phyloP scores from a whole-genome alignment of 441 rosid species.

The Viola pubescens region DNA sequence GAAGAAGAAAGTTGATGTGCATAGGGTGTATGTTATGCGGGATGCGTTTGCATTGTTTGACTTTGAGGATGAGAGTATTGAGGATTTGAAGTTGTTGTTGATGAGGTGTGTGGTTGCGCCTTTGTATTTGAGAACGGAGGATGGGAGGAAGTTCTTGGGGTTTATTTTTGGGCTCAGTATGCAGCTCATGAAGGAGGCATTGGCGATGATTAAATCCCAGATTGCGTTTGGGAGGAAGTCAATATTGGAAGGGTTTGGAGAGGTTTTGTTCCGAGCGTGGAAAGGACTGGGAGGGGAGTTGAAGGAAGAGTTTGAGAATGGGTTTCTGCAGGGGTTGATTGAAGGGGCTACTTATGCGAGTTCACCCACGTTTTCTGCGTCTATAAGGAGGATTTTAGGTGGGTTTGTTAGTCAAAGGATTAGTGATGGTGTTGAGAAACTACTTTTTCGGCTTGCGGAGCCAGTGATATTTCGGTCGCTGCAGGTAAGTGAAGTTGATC shows the following conservation, averaged over 20 bases:
- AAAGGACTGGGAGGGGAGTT: slow-evolving; percentile 51
- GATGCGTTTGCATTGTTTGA: slow-evolving; percentile 74
- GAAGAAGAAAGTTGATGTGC: slow-evolving; percentile 82
- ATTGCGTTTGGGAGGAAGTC: slow-evolving; percentile 82
- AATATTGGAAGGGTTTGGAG: slow-evolving; percentile 76
- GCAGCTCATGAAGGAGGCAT: slow-evolving; percentile 67
- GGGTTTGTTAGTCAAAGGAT: slow-evolving; percentile 68
- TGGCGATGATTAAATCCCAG: slow-evolving; percentile 82
- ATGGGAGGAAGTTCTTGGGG: slow-evolving; percentile 74
- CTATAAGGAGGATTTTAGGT: slow-evolving; percentile 75
- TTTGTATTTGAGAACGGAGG: slow-evolving; percentile 65
- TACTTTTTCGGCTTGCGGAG: slow-evolving; percentile 73
- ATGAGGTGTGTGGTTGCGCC: slow-evolving; percentile 82
- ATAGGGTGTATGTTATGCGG: slow-evolving; percentile 64
- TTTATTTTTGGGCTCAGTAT: slow-evolving; percentile 65
- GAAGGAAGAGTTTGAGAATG: slow-evolving; percentile 61
- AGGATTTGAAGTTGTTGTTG: slow-evolving; percentile 63
- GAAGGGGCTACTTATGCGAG: slow-evolving; percentile 67
- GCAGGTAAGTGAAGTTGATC: slow-evolving; percentile 39
- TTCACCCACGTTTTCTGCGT: slow-evolving; percentile 47
- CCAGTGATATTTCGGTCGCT: slow-evolving; percentile 84
- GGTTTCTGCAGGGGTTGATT: slow-evolving; percentile 60
- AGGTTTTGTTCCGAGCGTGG: slow-evolving; percentile 73
- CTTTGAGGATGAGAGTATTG: slow-evolving; percentile 85
- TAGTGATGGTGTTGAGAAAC: slow-evolving; percentile 71